Percentiles rank a stretch among this genome's conserved stretches.
Conservation (phyloP, 176 grass and related monocot species). For the Carex cristatella region DNA sequence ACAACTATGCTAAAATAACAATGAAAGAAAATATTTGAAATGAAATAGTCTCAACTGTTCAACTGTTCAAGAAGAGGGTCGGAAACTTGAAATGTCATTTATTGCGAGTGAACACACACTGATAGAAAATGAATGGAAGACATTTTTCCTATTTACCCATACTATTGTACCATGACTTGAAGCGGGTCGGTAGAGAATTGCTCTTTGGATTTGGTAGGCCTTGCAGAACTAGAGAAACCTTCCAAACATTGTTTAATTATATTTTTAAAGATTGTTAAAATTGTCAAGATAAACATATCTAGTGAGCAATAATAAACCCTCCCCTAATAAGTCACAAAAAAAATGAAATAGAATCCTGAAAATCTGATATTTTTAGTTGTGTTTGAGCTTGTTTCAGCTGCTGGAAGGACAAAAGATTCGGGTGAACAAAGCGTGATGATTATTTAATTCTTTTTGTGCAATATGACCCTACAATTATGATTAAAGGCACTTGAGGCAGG, state of each 20-base stretch:
- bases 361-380: background rate
- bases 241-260: background rate
- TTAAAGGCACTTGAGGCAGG: background rate
- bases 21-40: background rate
- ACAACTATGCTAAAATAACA: background rate
- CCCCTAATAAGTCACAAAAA: background rate
- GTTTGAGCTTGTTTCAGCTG: constrained; percentile 43
- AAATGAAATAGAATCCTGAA: background rate
- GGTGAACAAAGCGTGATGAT: constrained; percentile 73
- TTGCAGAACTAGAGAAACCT: background rate
- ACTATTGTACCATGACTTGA: background rate
- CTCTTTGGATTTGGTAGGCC: background rate
- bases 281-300: background rate
- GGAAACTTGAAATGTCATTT: background rate
- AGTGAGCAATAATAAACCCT: background rate
- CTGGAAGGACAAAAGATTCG: constrained; percentile 98
- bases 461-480: background rate
- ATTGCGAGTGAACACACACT: background rate
- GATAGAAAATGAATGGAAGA: background rate
- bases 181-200: background rate
- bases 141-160: background rate
- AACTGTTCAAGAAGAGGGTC: background rate
- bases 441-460: background rate
- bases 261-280: background rate
- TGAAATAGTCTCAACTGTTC: background rate